Evolutionary conservation across 345 rosid genomes (phyloP).

Genomic region (Carallia pectinifolia): DNA sequence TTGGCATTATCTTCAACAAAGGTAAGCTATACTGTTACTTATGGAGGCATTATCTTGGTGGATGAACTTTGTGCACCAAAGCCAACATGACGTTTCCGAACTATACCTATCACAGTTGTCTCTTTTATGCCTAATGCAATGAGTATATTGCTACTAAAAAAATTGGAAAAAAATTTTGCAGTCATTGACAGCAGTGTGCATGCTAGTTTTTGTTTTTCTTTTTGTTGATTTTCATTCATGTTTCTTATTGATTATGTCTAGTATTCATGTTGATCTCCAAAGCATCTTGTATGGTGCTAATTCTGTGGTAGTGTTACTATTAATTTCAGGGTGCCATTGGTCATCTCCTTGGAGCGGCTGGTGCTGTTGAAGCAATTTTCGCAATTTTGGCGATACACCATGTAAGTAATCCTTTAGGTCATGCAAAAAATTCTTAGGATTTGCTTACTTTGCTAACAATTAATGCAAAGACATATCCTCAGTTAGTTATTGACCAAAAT

Average conservation of each 20-base stretch:
- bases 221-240: neutral
- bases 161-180: neutral
- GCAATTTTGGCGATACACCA: slow-evolving; percentile 65
- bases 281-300: neutral
- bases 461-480: neutral
- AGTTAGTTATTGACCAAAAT: neutral
- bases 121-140: too few relatives aligned
- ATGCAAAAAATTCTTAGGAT: slow-evolving; percentile 36
- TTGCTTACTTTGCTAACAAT: neutral
- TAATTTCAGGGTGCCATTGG: slow-evolving; percentile 77
- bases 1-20: slow-evolving; percentile 92
- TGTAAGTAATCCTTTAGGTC: slow-evolving; percentile 49
- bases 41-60: neutral
- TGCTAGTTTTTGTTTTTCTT: neutral
- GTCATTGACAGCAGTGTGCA: neutral
- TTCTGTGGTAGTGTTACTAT: slow-evolving; percentile 2
- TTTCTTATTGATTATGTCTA: neutral
- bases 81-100: too few relatives aligned
- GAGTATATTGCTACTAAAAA: too few relatives aligned
- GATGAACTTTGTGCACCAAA: too few relatives aligned
- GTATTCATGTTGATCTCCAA: neutral
- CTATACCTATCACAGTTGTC: too few relatives aligned
- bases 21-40: slow-evolving; percentile 37
- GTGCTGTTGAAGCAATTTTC: slow-evolving; percentile 91
- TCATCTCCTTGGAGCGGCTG: slow-evolving; percentile 99